Conservation (phyloP, 345 rosid genomes). For the Atalantia buxifolia region DNA sequence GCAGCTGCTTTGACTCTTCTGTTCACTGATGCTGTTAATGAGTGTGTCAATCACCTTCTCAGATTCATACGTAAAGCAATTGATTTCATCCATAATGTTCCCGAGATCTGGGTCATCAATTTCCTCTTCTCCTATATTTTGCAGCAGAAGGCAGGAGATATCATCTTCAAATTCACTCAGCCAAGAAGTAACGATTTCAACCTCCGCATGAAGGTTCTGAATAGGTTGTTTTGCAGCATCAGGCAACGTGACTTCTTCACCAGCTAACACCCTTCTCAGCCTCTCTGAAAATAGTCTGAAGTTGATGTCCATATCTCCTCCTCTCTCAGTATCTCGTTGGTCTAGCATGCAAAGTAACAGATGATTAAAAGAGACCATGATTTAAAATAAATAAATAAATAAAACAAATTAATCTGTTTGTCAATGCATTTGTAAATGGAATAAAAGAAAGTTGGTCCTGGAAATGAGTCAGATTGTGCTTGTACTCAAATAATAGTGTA, state of each 20-base stretch:
- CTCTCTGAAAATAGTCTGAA: neutral
- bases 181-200: neutral
- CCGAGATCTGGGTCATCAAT: neutral
- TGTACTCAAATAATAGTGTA: too few relatives aligned
- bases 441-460: too few relatives aligned
- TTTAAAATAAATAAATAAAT: too few relatives aligned
- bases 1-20: neutral
- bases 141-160: fast-evolving
- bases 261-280: neutral
- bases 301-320: neutral
- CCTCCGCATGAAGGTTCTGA: neutral
- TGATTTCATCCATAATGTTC: neutral
- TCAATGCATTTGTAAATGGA: too few relatives aligned
- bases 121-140: fast-evolving
- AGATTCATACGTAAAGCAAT: neutral
- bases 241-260: neutral
- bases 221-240: neutral
- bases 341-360: too few relatives aligned
- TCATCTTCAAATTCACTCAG: neutral
- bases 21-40: neutral
- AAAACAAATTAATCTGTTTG: too few relatives aligned
- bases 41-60: neutral
- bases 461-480: too few relatives aligned
- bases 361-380: too few relatives aligned
- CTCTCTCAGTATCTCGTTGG: too few relatives aligned